Conservation (phyloP, 2,329 filamentous ascomycete species). For the Colletotrichum somersetense region DNA sequence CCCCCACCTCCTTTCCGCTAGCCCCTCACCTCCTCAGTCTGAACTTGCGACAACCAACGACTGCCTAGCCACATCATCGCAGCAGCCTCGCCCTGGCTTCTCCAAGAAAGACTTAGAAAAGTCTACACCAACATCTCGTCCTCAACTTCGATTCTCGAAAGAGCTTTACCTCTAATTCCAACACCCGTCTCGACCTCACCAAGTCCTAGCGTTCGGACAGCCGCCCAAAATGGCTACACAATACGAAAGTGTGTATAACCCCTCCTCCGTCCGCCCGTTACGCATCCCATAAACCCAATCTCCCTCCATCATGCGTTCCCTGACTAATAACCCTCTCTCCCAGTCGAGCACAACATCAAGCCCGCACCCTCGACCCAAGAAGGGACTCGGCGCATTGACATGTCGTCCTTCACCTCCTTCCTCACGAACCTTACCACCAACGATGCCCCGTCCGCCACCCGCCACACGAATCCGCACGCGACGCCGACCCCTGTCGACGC, state of each 20-base stretch:
- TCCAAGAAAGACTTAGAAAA: neutral
- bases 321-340: constrained; percentile 22
- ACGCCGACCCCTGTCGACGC: constrained; percentile 72
- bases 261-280: constrained; percentile 21
- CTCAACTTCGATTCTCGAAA: neutral
- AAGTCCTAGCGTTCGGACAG: neutral
- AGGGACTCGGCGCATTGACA: constrained; percentile 69
- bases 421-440: constrained; percentile 63
- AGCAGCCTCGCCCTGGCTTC: constrained; percentile 31
- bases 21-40: constrained; percentile 3
- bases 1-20: neutral
- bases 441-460: constrained; percentile 43
- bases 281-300: constrained; percentile 29
- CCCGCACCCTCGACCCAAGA: constrained; percentile 54
- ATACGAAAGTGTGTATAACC: constrained; percentile 63
- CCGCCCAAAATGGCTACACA: constrained; percentile 63
- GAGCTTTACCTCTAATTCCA: too few species aligned
- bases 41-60: constrained; percentile 40
- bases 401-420: constrained; percentile 72
- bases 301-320: constrained; percentile 7
- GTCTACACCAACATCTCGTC: neutral
- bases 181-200: neutral
- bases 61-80: constrained; percentile 41
- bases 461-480: constrained; percentile 66
- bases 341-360: constrained; percentile 76